phyloP scores from a whole-genome alignment of 2,329 filamentous ascomycete species.

The Monosporascus sp. region DNA sequence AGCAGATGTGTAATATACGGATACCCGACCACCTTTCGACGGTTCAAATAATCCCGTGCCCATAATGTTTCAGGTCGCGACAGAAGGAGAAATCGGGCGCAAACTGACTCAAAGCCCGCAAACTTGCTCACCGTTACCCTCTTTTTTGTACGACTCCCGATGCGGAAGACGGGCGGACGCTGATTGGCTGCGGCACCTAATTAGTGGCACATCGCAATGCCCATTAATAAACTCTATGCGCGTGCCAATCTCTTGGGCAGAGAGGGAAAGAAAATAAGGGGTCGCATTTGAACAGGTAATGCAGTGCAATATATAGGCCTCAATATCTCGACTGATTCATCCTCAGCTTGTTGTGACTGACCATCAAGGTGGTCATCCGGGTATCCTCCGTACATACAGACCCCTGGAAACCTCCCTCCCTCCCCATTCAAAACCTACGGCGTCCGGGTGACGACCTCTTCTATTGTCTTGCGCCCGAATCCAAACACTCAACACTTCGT shows the following conservation, averaged over 20 bases:
- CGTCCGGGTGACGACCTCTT: neutral
- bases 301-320: too few relatives aligned
- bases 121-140: neutral
- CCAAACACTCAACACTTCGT: neutral
- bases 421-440: neutral
- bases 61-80: too few relatives aligned
- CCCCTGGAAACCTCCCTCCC: neutral
- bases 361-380: neutral
- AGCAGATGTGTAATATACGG: too few relatives aligned
- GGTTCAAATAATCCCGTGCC: too few relatives aligned
- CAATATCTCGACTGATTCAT: too few relatives aligned
- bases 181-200: neutral
- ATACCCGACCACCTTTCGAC: too few relatives aligned
- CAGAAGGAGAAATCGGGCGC: neutral
- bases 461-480: neutral
- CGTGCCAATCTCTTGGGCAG: too few relatives aligned
- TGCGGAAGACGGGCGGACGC: neutral
- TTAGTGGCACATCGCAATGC: neutral
- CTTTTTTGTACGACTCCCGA: neutral
- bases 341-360: neutral
- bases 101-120: conserved; percentile 1
- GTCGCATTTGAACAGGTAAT: too few relatives aligned
- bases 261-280: too few relatives aligned
- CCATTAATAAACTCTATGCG: too few relatives aligned
- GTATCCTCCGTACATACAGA: neutral